Evolutionary conservation across 2,329 filamentous ascomycete species (phyloP).

Genomic region (Nemania bipapillata): DNA sequence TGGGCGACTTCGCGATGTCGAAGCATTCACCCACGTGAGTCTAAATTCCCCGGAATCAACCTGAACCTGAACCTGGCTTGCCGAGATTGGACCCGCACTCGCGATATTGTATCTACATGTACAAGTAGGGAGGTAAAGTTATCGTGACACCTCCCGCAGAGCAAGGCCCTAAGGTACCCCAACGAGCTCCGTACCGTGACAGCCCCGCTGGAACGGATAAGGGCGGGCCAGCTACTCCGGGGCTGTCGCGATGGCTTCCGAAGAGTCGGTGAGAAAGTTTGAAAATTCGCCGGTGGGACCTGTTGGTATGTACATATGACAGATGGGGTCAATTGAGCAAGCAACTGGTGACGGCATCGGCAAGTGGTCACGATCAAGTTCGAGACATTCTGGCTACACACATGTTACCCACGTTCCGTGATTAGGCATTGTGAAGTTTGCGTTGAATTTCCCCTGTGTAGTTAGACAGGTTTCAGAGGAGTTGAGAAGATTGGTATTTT

Average conservation of each 20-base stretch:
- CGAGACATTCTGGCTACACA: neutral
- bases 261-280: slow-evolving; percentile 35
- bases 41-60: neutral
- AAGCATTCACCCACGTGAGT: slow-evolving; percentile 20
- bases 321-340: slow-evolving; percentile 16
- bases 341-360: neutral
- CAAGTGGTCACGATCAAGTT: neutral
- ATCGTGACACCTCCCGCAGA: slow-evolving; percentile 23
- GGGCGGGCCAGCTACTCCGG: slow-evolving; percentile 19
- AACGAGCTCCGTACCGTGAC: slow-evolving; percentile 29
- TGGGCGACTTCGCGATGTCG: slow-evolving; percentile 19
- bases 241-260: slow-evolving; percentile 31
- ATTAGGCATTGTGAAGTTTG: neutral
- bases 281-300: slow-evolving; percentile 2
- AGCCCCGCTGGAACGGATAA: slow-evolving; percentile 27
- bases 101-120: slow-evolving; percentile 14
- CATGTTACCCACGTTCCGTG: slow-evolving; percentile 21
- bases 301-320: too few relatives aligned
- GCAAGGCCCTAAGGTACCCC: slow-evolving; percentile 1
- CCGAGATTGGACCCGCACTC: slow-evolving; percentile 23
- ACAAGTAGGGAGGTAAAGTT: too few relatives aligned
- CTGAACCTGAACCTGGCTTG: neutral
- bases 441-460: too few relatives aligned
- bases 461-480: too few relatives aligned
- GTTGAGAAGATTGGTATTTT: too few relatives aligned